A percentile compares a stretch with the other conserved stretches of the same genome.
phyloP scores from a whole-genome alignment of 352 stramenopile species.

The Globisporangium nodosum region DNA sequence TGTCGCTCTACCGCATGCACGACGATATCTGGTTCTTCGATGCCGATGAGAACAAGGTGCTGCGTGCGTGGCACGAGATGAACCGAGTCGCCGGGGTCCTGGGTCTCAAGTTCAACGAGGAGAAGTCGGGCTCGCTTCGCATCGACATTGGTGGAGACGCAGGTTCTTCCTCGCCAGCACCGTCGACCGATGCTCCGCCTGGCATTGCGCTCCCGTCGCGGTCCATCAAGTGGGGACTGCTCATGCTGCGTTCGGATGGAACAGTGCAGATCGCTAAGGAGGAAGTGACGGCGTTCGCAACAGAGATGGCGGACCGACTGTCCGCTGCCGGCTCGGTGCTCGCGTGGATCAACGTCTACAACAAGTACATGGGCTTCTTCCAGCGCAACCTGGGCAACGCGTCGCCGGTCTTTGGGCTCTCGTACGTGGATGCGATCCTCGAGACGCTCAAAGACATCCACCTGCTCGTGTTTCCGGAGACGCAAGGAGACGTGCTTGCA shows the following conservation, averaged over 20 bases:
- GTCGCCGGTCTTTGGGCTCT: slow-evolving; percentile 25
- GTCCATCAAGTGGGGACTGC: slow-evolving; percentile 36
- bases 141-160: neutral
- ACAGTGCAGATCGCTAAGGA: slow-evolving; percentile 27
- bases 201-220: slow-evolving; percentile 21
- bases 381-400: slow-evolving; percentile 38
- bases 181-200: neutral
- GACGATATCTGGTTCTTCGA: slow-evolving; percentile 51
- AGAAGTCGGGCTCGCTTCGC: slow-evolving; percentile 39
- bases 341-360: slow-evolving; percentile 45
- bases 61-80: slow-evolving; percentile 34
- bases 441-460: slow-evolving; percentile 32
- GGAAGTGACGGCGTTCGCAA: slow-evolving; percentile 29
- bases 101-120: slow-evolving; percentile 29
- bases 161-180: too few species aligned
- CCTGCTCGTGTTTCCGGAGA: slow-evolving; percentile 24
- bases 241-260: slow-evolving; percentile 34
- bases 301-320: slow-evolving; percentile 33
- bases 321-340: slow-evolving; percentile 23
- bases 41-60: slow-evolving; percentile 20
- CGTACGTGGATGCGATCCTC: slow-evolving; percentile 19
- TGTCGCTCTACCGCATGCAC: slow-evolving; percentile 31
- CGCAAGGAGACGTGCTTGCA: slow-evolving; percentile 26
- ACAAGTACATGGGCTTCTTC: slow-evolving; percentile 59
- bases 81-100: slow-evolving; percentile 15